phyloP scores from a whole-genome alignment of 1,139 yeast genomes.

The Petasospora fabianii region DNA sequence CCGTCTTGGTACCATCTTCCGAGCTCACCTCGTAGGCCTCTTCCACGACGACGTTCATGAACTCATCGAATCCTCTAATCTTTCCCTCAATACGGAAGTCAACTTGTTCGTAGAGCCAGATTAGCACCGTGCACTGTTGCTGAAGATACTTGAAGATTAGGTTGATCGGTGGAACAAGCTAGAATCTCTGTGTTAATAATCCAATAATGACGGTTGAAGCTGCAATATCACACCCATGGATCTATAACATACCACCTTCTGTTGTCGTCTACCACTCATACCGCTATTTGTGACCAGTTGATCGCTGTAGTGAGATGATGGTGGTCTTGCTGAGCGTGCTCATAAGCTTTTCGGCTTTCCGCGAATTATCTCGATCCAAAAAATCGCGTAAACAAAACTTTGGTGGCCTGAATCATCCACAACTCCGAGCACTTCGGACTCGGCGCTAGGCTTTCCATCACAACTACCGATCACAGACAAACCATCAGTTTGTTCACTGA shows the following conservation, averaged over 20 bases:
- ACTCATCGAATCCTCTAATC: conserved; percentile 91
- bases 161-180: conserved; percentile 86
- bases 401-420: not conserved
- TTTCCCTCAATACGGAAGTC: conserved; percentile 76
- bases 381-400: not conserved
- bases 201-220: not conserved
- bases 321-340: too few species aligned
- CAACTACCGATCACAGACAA: too few species aligned
- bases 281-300: too few species aligned
- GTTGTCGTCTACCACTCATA: conserved; percentile 31
- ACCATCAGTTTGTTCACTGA: too few species aligned
- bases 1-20: conserved; percentile 40
- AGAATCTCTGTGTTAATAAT: conserved; percentile 10
- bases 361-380: not conserved
- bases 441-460: not conserved
- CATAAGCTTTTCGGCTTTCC: not conserved
- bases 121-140: conserved; percentile 70
- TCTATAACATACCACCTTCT: conserved; percentile 27
- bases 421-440: not conserved
- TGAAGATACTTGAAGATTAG: conserved; percentile 84
- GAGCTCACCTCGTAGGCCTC: conserved; percentile 69
- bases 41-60: conserved; percentile 93
- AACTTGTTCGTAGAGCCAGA: conserved; percentile 88
- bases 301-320: too few species aligned
- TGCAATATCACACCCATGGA: not conserved